These are phyloP conservation scores for Adiantum capillusveneris DNA, from an alignment of 75 land plant genomes.

Conservation along the genomic window DNA sequence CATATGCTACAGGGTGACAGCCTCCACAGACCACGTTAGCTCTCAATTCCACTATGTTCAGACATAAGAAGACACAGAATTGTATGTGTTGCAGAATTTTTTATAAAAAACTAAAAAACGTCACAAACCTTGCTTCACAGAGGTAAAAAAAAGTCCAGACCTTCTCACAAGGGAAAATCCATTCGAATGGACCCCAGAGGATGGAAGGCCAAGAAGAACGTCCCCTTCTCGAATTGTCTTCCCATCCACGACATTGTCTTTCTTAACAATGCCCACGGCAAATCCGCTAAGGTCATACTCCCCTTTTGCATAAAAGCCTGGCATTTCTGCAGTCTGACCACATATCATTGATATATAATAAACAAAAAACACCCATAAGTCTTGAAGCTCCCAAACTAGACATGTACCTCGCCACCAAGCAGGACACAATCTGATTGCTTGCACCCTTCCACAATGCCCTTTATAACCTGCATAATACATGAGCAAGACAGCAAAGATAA, in stretches of 20 bases:
- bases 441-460: slow-evolving; percentile 94
- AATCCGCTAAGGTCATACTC: slow-evolving; percentile 99
- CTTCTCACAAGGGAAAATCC: slow-evolving; percentile 96
- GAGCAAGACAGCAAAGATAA: neutral
- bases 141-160: too few species aligned
- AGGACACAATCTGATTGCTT: slow-evolving; percentile 84
- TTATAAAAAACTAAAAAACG: too few species aligned
- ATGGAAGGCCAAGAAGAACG: slow-evolving; percentile 85
- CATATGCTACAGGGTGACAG: too few species aligned
- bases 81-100: too few species aligned
- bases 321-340: slow-evolving; percentile 99
- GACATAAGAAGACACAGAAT: too few species aligned
- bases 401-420: slow-evolving; percentile 82
- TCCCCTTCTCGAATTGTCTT: slow-evolving; percentile 73
- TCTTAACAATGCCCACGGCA: slow-evolving; percentile 96
- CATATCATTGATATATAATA: too few species aligned
- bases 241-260: slow-evolving; percentile 85
- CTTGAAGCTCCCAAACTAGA: too few species aligned
- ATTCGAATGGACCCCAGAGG: slow-evolving; percentile 97
- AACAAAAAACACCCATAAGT: too few species aligned
- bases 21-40: too few species aligned
- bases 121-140: too few species aligned
- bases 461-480: slow-evolving; percentile 59
- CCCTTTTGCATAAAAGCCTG: slow-evolving; percentile 82
- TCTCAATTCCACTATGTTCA: too few species aligned